Conservation (phyloP, 1,284 basidiomycete species). For the Moesziomyces parantarcticus region DNA sequence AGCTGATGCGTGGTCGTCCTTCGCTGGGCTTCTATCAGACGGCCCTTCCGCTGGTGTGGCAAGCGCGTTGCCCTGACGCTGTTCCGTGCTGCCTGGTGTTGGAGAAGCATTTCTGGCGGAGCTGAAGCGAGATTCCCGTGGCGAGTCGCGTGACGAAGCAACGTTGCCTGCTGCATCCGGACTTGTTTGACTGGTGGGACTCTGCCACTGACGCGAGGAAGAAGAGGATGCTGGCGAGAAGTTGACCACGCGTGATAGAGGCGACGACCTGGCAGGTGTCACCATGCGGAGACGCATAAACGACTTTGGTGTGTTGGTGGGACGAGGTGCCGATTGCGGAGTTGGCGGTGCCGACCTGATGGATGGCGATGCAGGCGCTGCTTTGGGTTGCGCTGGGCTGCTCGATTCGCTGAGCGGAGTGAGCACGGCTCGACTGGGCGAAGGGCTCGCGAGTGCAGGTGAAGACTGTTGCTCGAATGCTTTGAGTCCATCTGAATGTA, state of each 20-base stretch:
- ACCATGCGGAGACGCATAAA: conserved; percentile 30
- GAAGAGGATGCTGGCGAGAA: conserved; percentile 21
- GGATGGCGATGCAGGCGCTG: too few relatives aligned
- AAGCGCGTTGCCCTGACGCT: too few relatives aligned
- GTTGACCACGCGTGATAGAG: conserved; percentile 27
- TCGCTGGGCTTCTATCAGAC: too few relatives aligned
- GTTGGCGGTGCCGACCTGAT: conserved; percentile 1
- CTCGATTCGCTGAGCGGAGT: too few relatives aligned
- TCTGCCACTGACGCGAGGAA: conserved; percentile 20
- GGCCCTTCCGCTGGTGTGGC: too few relatives aligned
- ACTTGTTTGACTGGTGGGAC: conserved; percentile 12
- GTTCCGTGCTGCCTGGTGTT: conserved; percentile 1
- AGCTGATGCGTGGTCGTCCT: too few relatives aligned
- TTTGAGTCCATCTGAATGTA: too few relatives aligned
- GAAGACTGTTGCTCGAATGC: too few relatives aligned
- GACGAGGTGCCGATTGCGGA: conserved; percentile 9
- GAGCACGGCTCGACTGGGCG: too few relatives aligned
- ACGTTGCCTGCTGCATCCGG: neutral
- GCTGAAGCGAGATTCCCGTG: too few relatives aligned
- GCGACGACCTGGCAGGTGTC: conserved; percentile 27
- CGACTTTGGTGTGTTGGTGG: conserved; percentile 8
- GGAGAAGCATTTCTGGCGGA: neutral
- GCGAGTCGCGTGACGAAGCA: neutral
- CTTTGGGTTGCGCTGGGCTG: too few relatives aligned
- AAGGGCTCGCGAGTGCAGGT: too few relatives aligned